A percentile compares a stretch with the other conserved stretches of the same genome.
These are phyloP conservation scores for Sechiopsis laciniata DNA, from an alignment of 306 rosid genomes.

Conservation along the genomic window DNA sequence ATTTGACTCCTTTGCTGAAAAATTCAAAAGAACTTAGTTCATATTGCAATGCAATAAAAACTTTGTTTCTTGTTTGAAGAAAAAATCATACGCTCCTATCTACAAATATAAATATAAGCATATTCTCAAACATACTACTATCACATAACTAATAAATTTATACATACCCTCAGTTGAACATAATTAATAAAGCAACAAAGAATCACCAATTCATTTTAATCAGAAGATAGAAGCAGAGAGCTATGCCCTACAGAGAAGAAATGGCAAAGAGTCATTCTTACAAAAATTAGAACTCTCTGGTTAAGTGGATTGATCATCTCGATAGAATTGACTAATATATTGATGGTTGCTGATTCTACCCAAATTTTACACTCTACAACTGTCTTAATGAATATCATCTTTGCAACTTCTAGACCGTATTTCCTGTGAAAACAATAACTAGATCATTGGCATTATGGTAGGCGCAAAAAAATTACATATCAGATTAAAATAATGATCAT, in stretches of 20 bases:
- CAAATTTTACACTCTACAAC: constrained; percentile 52
- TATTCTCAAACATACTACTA: neutral
- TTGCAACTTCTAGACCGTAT: constrained; percentile 45
- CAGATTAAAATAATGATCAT: neutral
- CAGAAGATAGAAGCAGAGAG: neutral
- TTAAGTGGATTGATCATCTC: constrained; percentile 51
- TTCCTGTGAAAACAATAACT: constrained; percentile 32
- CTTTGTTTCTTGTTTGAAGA: neutral
- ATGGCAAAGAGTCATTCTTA: constrained; percentile 40
- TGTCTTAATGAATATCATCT: constrained; percentile 51
- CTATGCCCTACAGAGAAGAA: neutral
- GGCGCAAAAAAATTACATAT: neutral
- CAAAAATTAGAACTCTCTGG: constrained; percentile 42
- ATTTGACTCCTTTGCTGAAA: no score
- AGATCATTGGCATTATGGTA: neutral
- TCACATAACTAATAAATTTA: neutral
- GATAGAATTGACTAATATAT: constrained; percentile 43
- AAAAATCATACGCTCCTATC: neutral
- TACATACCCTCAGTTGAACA: neutral
- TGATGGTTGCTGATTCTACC: constrained; percentile 49
- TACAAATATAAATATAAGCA: neutral
- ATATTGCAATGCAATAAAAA: neutral
- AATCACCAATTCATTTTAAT: neutral
- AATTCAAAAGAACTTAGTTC: neutral
- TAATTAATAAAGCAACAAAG: neutral